Evolutionary conservation across 768 basidiomycete species (phyloP).

Genomic region (Holtermannia corniformis): DNA sequence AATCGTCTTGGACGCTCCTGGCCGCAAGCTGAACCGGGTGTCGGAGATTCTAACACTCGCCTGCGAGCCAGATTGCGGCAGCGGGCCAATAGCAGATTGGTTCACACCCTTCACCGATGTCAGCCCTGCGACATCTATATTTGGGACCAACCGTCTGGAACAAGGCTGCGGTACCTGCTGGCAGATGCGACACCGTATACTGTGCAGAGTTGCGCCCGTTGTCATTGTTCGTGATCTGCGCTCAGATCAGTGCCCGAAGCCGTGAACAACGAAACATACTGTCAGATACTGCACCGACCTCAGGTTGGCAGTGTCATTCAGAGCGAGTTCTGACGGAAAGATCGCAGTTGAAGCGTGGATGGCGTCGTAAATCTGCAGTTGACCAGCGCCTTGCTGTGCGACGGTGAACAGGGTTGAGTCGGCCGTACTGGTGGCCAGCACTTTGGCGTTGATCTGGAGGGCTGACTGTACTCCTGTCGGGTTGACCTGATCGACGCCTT

Average conservation of each 20-base stretch:
- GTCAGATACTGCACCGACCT: constrained; percentile 24
- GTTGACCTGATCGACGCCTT: constrained; percentile 14
- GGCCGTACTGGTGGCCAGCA: constrained; percentile 15
- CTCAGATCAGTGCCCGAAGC: constrained; percentile 1
- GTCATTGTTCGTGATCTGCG: constrained; percentile 47
- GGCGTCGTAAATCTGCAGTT: constrained; percentile 52
- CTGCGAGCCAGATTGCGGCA: constrained; percentile 41
- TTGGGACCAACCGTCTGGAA: constrained; percentile 14
- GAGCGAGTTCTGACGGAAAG: constrained; percentile 51
- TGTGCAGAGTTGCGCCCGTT: constrained; percentile 44
- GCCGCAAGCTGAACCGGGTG: constrained; percentile 44
- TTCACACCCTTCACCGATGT: constrained; percentile 12
- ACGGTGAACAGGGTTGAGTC: constrained; percentile 28
- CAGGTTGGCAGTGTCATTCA: constrained; percentile 59
- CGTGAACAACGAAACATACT: neutral
- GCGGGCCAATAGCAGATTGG: constrained; percentile 45
- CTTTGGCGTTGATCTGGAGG: constrained; percentile 25
- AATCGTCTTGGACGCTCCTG: constrained; percentile 37
- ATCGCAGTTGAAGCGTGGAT: constrained; percentile 50
- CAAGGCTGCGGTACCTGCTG: constrained; percentile 36
- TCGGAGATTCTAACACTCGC: constrained; percentile 49
- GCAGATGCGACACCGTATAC: constrained; percentile 31
- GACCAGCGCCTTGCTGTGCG: constrained; percentile 34
- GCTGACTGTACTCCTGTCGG: constrained; percentile 22
- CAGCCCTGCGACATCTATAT: constrained; percentile 2